Percentiles rank a stretch among this genome's conserved stretches.
These are phyloP conservation scores for Cytospora leucostoma DNA, from an alignment of 2,329 filamentous ascomycete genomes.

Conservation along the genomic window DNA sequence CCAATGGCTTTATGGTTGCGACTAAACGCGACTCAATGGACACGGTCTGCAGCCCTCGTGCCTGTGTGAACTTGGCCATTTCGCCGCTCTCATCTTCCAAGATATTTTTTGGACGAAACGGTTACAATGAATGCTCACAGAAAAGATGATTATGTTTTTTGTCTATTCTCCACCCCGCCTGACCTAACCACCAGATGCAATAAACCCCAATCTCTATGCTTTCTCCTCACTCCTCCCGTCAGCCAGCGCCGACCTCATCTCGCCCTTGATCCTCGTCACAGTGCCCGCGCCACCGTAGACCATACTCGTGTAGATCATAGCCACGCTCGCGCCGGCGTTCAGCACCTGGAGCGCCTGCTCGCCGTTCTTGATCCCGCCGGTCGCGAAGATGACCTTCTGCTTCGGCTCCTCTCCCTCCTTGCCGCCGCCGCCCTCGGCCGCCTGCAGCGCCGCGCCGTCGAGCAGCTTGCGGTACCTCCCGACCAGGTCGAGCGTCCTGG, in stretches of 20 bases:
- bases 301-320: conserved; percentile 84
- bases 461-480: conserved; percentile 73
- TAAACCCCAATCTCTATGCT: conserved; percentile 7
- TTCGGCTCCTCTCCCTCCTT: conserved; percentile 34
- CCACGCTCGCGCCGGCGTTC: conserved; percentile 85
- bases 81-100: too few species aligned
- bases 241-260: conserved; percentile 53
- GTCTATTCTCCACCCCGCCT: conserved; percentile 10
- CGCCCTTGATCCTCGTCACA: conserved; percentile 64
- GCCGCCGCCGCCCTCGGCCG: conserved; percentile 32
- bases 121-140: not conserved
- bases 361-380: conserved; percentile 88
- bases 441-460: conserved; percentile 51
- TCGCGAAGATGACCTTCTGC: conserved; percentile 86
- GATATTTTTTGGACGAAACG: too few species aligned
- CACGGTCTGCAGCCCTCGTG: too few species aligned
- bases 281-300: conserved; percentile 67
- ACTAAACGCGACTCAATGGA: too few species aligned
- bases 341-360: conserved; percentile 79
- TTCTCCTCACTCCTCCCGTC: conserved; percentile 21
- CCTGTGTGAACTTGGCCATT: too few species aligned
- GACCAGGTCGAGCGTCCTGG: conserved; percentile 76
- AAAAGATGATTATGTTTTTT: not conserved
- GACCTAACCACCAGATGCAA: not conserved
- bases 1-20: too few species aligned